Evolutionary conservation across 371 early-diverging fungal species (phyloP).

Genomic region (Vairimorpha necatrix): DNA sequence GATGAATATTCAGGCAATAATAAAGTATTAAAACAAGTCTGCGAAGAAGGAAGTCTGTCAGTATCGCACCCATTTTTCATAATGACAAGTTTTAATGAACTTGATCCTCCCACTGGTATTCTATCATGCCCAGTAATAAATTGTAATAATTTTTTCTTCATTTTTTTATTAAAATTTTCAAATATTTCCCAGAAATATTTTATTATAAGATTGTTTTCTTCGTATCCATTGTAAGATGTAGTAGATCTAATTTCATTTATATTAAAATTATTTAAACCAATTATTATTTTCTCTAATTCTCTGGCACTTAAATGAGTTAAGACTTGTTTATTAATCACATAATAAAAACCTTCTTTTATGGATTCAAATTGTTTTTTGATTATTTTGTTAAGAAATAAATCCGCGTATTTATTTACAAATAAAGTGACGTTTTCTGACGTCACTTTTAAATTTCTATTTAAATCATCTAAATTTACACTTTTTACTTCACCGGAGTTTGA

Average conservation of each 20-base stretch:
- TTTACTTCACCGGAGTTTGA: constrained; percentile 14
- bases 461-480: constrained; percentile 63
- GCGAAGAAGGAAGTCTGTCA: constrained; percentile 80
- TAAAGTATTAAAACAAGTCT: constrained; percentile 89
- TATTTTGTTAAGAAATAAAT: constrained; percentile 73
- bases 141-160: constrained; percentile 77
- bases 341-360: constrained; percentile 78
- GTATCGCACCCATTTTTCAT: constrained; percentile 93
- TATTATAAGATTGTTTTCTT: constrained; percentile 69
- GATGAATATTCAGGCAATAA: constrained; percentile 81
- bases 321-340: constrained; percentile 69
- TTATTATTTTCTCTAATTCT: constrained; percentile 85
- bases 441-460: constrained; percentile 67
- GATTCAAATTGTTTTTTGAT: constrained; percentile 76
- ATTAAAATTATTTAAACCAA: constrained; percentile 80
- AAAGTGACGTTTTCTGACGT: constrained; percentile 67
- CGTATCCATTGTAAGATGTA: constrained; percentile 68
- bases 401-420: constrained; percentile 73
- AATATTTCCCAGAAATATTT: constrained; percentile 84
- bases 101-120: constrained; percentile 82
- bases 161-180: constrained; percentile 71
- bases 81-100: constrained; percentile 81
- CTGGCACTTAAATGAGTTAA: constrained; percentile 67
- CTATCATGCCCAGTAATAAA: constrained; percentile 95
- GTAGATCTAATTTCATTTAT: constrained; percentile 73